phyloP scores from a whole-genome alignment of 73 alveolate genomes.

The Paramecium pentaurelia region DNA sequence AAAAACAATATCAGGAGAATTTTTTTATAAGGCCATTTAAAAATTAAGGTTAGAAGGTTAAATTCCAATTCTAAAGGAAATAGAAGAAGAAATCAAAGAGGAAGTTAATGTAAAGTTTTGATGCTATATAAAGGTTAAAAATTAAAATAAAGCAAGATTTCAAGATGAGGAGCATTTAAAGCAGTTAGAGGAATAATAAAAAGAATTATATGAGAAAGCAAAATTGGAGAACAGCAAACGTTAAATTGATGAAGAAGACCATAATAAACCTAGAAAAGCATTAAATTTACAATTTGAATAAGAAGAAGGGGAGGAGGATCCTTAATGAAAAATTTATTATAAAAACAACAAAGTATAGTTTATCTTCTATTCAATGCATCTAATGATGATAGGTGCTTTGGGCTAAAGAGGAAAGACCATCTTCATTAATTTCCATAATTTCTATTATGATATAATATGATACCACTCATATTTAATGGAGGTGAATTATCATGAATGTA shows the following conservation, averaged over 20 bases:
- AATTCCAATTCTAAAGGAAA: background rate
- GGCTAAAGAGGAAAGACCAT: background rate
- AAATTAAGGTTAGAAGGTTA: background rate
- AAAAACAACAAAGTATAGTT: background rate
- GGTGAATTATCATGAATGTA: background rate
- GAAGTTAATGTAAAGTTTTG: constrained; percentile 13
- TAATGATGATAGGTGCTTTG: background rate
- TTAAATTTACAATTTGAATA: background rate
- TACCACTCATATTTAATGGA: constrained; percentile 17
- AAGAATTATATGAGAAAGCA: constrained; percentile 1
- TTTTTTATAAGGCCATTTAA: constrained; percentile 27
- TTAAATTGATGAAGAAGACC: background rate
- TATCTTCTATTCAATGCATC: background rate
- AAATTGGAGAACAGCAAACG: background rate
- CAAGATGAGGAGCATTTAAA: constrained; percentile 37
- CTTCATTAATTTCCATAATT: background rate
- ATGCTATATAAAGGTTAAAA: background rate
- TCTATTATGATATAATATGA: background rate
- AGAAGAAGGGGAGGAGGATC: constrained; percentile 19
- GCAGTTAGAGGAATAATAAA: background rate
- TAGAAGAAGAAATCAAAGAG: constrained; percentile 38
- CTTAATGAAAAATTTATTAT: background rate
- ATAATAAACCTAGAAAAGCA: background rate
- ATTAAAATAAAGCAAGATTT: constrained; percentile 30
- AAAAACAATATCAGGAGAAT: constrained; percentile 41